phyloP scores from a whole-genome alignment of 192 early-diverging fungal species.

The Coemansia interrupta region DNA sequence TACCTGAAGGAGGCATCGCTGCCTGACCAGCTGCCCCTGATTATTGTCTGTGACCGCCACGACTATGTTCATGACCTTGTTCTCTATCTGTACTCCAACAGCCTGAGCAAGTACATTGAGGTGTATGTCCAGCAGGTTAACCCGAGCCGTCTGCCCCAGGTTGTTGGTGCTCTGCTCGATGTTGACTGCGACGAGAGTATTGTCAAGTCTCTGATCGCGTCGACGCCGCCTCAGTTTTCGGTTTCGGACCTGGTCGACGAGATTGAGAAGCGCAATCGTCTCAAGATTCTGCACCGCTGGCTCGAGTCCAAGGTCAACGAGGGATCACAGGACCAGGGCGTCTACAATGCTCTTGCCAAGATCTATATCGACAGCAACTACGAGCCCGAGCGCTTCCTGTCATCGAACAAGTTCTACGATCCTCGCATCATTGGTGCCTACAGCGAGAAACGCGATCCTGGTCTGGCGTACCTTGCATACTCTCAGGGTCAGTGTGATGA shows the following conservation, averaged over 20 bases:
- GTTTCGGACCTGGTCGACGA: constrained; percentile 84
- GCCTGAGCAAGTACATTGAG: constrained; percentile 93
- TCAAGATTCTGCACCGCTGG: constrained; percentile 95
- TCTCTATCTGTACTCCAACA: constrained; percentile 92
- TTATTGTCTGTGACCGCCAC: constrained; percentile 97
- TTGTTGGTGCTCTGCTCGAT: constrained; percentile 94
- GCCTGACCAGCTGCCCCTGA: constrained; percentile 92
- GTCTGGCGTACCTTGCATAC: constrained; percentile 92
- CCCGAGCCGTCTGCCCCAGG: constrained; percentile 85
- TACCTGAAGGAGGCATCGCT: constrained; percentile 97
- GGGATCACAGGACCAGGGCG: constrained; percentile 81
- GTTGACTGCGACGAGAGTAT: constrained; percentile 95
- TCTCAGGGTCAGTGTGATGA: constrained; percentile 91
- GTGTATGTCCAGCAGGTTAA: constrained; percentile 99
- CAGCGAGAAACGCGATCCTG: constrained; percentile 98
- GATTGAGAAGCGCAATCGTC: constrained; percentile 92
- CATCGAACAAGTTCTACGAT: constrained; percentile 72
- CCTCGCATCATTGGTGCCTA: constrained; percentile 92
- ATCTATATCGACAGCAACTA: constrained; percentile 99
- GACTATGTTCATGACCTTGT: constrained; percentile 97
- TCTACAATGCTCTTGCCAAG: constrained; percentile 97
- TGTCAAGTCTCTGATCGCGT: constrained; percentile 85
- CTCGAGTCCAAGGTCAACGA: constrained; percentile 85
- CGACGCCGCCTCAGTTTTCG: constrained; percentile 78
- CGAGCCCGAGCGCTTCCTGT: constrained; percentile 93